Percentiles rank a stretch among this genome's conserved stretches.
phyloP scores from a whole-genome alignment of 305 asterid species.

The Fraxinus floribunda region DNA sequence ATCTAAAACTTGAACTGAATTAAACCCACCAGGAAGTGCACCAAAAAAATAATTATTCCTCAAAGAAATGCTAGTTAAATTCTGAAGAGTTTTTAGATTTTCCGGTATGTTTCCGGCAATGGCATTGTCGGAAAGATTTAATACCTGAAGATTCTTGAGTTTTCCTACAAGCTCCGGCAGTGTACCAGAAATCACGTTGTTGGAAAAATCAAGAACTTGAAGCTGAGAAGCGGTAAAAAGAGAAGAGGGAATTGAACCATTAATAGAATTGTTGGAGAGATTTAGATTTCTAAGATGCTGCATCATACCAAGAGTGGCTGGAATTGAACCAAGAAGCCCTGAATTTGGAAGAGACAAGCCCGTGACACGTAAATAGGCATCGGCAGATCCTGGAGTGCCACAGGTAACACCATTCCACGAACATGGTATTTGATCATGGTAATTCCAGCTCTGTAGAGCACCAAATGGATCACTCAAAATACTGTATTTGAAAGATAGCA shows the following conservation, averaged over 20 bases:
- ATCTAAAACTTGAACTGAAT: slow-evolving; percentile 58
- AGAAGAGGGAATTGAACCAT: slow-evolving; percentile 63
- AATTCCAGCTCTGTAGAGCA: slow-evolving; percentile 53
- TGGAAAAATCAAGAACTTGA: slow-evolving; percentile 59
- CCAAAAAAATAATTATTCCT: slow-evolving; percentile 68
- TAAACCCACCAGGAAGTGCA: slow-evolving; percentile 52
- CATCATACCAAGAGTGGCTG: slow-evolving; percentile 64
- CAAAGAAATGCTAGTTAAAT: slow-evolving; percentile 52
- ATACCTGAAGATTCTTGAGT: slow-evolving; percentile 41
- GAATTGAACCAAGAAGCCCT: slow-evolving; percentile 63
- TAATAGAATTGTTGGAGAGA: slow-evolving; percentile 70
- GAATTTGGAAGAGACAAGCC: slow-evolving; percentile 50
- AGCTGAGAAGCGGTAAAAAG: slow-evolving; percentile 58
- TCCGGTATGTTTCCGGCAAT: slow-evolving; percentile 59
- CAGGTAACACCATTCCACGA: slow-evolving; percentile 74
- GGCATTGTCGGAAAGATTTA: slow-evolving; percentile 82
- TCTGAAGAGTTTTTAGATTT: slow-evolving; percentile 38
- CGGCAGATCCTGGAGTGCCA: slow-evolving; percentile 50
- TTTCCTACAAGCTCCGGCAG: slow-evolving; percentile 54
- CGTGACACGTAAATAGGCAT: slow-evolving; percentile 55
- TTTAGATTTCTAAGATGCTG: slow-evolving; percentile 48
- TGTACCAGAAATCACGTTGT: slow-evolving; percentile 64
- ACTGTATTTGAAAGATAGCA: slow-evolving; percentile 58
- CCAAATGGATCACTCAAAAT: slow-evolving; percentile 56
- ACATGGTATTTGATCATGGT: slow-evolving; percentile 57